Base-by-base conservation (phyloP, 257 asterid species). In the Penstemon newberryi region DNA sequence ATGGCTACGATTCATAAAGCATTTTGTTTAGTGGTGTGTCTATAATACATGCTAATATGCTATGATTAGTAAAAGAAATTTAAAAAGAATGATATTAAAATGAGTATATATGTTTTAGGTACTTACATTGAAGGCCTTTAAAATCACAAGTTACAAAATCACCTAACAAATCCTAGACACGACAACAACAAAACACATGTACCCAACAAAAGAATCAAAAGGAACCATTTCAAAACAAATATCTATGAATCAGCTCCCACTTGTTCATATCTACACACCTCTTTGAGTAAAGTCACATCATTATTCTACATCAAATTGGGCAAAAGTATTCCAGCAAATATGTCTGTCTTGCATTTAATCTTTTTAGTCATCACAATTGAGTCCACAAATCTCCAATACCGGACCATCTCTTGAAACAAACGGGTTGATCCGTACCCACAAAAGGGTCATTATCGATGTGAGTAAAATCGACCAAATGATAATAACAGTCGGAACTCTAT, bases 401-500 rank as follows among this genome's bases (percentile, higher is more conserved):
- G 97, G 97, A 6, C 96, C 97, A 3, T 88, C 95, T 70, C 89
- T 85, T 36, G 97, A 88, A 51, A 92, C 85, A 18, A 92, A 92
- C 0, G 98, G 98, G 79, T 90, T 86, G 58, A 92, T 72, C 75
- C 98, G 78, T 0, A 92, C 96, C 98, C 98, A 92, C 69, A 90
- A 44, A 5, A 92, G 86, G 44, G 96, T 88, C 50, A 92, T 25
- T 47, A 92, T 80, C 2, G 98, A 90, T 7, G 97, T 80, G 33
- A 90, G 82, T 6, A 92, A 80, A 71, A 90, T 69, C 3, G 97
- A 90, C 98, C 98, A 92, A 45, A 92, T 92, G 9, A 92, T 64
- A 37, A 92, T 83, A n/a, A 92, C 91, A 0, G 98, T 92, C 0
- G 98, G 98, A 33, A 85, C 81, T 39, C 86, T 74, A 6, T 88